These are phyloP conservation scores for Colletotrichum musae DNA, from an alignment of 2,329 filamentous ascomycete genomes.

Conservation along the genomic window DNA sequence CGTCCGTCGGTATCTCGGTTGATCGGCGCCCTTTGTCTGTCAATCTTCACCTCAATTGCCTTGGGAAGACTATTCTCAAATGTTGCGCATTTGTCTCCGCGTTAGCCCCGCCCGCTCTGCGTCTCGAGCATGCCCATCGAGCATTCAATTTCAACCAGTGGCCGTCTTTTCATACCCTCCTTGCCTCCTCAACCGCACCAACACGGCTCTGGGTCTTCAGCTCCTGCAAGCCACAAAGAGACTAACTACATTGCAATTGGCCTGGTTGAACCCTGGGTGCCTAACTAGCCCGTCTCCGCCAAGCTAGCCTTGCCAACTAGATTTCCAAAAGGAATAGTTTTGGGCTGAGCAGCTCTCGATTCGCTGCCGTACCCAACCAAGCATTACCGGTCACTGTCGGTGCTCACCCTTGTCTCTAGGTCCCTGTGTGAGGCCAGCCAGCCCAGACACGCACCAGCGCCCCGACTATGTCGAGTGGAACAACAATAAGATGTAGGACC, in stretches of 20 bases:
- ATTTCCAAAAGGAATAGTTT: constrained; percentile 44
- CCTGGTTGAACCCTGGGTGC: constrained; percentile 31
- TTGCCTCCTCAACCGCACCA: constrained; percentile 18
- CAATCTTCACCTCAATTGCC: not conserved
- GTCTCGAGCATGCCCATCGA: constrained; percentile 1
- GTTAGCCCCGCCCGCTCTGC: constrained; percentile 39
- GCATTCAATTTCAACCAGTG: not conserved
- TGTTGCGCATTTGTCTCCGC: constrained; percentile 33
- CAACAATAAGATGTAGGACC: not conserved
- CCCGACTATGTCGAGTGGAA: constrained; percentile 19
- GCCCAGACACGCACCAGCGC: not conserved
- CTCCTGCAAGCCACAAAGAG: constrained; percentile 53
- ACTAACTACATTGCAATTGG: constrained; percentile 45
- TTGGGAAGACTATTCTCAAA: not conserved
- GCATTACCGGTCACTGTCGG: constrained; percentile 14
- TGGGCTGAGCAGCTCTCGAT: constrained; percentile 43
- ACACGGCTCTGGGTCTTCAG: constrained; percentile 48
- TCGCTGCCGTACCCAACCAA: constrained; percentile 19
- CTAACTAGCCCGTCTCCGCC: constrained; percentile 43
- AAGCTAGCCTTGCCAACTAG: constrained; percentile 45
- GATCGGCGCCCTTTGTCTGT: not conserved
- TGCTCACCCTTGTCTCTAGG: constrained; percentile 7
- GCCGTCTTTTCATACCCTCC: constrained; percentile 15
- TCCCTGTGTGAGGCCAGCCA: constrained; percentile 14
- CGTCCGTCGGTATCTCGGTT: constrained; percentile 1